phyloP scores from a whole-genome alignment of 768 basidiomycete genomes.

The Dioszegia aurantiaca region DNA sequence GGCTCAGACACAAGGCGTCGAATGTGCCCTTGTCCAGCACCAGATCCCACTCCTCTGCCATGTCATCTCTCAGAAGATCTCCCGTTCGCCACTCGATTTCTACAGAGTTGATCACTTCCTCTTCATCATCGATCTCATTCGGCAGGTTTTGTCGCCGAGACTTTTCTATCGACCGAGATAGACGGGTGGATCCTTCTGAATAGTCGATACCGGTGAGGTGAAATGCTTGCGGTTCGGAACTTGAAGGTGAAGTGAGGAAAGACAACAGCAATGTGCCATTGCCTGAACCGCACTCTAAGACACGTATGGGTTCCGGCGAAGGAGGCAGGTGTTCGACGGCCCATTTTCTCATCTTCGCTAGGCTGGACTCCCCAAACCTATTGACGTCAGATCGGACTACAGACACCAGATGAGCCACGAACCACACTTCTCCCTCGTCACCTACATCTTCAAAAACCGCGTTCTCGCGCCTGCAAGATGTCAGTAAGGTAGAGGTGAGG shows the following conservation, averaged over 20 bases:
- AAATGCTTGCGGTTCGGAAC: constrained; percentile 27
- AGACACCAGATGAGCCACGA: constrained; percentile 13
- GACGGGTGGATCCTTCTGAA: constrained; percentile 47
- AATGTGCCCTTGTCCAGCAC: constrained; percentile 55
- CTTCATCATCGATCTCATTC: constrained; percentile 38
- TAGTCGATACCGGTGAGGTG: constrained; percentile 55
- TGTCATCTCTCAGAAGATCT: constrained; percentile 42
- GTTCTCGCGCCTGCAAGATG: constrained; percentile 47
- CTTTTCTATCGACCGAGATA: constrained; percentile 44
- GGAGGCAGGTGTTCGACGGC: constrained; percentile 48
- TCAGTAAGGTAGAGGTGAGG: neutral
- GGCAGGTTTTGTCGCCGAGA: constrained; percentile 21
- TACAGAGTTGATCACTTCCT: constrained; percentile 35
- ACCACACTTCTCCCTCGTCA: constrained; percentile 56
- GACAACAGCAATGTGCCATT: constrained; percentile 53
- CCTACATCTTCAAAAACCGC: constrained; percentile 54
- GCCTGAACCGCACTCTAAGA: constrained; percentile 54
- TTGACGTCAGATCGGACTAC: neutral
- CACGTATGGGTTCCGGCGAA: constrained; percentile 26
- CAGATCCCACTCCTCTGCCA: constrained; percentile 51
- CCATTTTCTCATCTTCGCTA: constrained; percentile 55
- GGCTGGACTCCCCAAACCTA: constrained; percentile 55
- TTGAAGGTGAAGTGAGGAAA: constrained; percentile 31
- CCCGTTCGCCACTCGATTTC: constrained; percentile 39
- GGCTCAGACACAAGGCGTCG: constrained; percentile 53